Evolutionary conservation across 2,329 filamentous ascomycete species (phyloP), one percentile per base, ranked within the genome.

Genomic region (Sporothrix euskadiensis): DNA sequence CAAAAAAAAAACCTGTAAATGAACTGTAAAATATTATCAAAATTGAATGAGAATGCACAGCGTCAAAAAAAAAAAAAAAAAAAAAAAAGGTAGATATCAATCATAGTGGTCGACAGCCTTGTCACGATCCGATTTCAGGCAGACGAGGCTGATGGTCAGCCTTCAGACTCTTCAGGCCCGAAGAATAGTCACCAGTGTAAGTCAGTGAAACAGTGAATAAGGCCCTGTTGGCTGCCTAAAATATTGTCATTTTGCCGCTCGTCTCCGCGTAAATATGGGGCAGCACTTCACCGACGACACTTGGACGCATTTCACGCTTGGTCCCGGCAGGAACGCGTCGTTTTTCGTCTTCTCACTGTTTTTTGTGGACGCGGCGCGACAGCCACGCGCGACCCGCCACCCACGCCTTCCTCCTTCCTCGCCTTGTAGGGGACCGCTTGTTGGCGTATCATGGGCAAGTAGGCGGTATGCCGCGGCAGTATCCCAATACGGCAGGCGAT

Each of bases 401-500:
- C 19, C 44, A 49, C 44, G 44, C 41, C 41, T 44, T 44, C 41
- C n/a, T 26, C 26, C 26, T 26, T 26, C 19, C 16, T 22, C 35
- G 59, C 32, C 59, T 63, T 63, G 35, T 41, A 39, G 16, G 32
- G 30, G 16, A 57, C 26, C 14, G 44, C 14, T 35, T 5, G 59
- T 65, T 65, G n/a, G 19, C 39, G 59, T 44, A n/a, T 66, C 22
- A 26, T 35, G 39, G 69, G 16, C 19, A 12, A 1, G 2, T 1
- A 4, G 68, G 68, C 68, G 72, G 72, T 73, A 68, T 57, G 12
- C 0, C 5, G 1, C 19, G 72, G 72, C 72, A 73, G 49, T 47
- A 73, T 35, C 0, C 0, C 1, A 3, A 22, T 5, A 10, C 1
- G 22, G 6, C 14, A 22, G 22, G 12, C 39, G 30, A 0, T 71